Percentiles rank a stretch among this genome's conserved stretches.
Evolutionary conservation across 2,329 filamentous ascomycete genomes (phyloP).

Genomic region (Aspergillus glaucus): DNA sequence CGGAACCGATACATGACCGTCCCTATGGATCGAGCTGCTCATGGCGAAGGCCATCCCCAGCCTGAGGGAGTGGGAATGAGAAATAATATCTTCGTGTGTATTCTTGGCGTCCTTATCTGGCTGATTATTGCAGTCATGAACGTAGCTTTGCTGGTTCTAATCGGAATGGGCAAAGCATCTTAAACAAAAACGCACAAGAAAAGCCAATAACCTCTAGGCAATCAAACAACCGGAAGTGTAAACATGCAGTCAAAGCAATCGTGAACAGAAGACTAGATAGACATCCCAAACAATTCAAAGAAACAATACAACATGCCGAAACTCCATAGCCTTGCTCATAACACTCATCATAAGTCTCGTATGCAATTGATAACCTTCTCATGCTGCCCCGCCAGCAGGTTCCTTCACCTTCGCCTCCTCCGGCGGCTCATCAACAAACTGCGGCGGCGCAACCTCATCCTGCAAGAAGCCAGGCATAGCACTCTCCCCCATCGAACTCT

Average conservation of each 20-base stretch:
- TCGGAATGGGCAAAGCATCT: slow-evolving; percentile 48
- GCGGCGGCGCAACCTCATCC: slow-evolving; percentile 73
- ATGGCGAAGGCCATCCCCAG: slow-evolving; percentile 21
- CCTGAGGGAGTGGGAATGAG: slow-evolving; percentile 54
- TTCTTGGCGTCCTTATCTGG: slow-evolving; percentile 61
- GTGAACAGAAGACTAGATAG: not conserved
- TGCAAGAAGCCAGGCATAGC: slow-evolving; percentile 77
- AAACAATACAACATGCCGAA: not conserved
- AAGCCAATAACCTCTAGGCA: not conserved
- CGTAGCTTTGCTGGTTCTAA: slow-evolving; percentile 64
- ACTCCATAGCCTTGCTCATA: not conserved
- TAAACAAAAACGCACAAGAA: not conserved
- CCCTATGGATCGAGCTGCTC: slow-evolving; percentile 36
- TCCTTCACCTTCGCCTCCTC: slow-evolving; percentile 74
- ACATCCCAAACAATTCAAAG: not conserved
- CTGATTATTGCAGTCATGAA: slow-evolving; percentile 70
- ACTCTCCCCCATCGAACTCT: slow-evolving; percentile 57
- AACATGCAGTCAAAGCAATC: not conserved
- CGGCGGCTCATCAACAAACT: slow-evolving; percentile 90
- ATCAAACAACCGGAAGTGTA: not conserved
- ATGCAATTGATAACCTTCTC: slow-evolving; percentile 1
- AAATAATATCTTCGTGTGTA: slow-evolving; percentile 61
- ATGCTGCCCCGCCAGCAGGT: slow-evolving; percentile 49
- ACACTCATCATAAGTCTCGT: not conserved
- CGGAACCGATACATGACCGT: slow-evolving; percentile 75